A percentile compares a stretch with the other conserved stretches of the same genome.
These are phyloP conservation scores for Gynostemma pentaphyllum DNA, from an alignment of 306 rosid species.

Conservation along the genomic window DNA sequence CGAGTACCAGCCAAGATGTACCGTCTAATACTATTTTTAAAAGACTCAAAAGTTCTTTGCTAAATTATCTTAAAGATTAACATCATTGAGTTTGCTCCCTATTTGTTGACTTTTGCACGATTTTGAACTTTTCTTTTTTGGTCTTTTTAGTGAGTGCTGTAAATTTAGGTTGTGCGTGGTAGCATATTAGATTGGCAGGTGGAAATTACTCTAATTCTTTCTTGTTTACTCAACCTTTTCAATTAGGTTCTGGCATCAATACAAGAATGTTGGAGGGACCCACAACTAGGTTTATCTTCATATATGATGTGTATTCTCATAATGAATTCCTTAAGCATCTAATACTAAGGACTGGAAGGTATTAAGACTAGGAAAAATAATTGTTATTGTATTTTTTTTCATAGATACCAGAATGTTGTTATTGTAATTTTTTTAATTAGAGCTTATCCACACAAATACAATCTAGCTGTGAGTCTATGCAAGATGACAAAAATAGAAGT, in stretches of 20 bases:
- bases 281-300: constrained; percentile 66
- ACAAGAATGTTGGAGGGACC: constrained; percentile 89
- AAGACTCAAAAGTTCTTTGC: not conserved
- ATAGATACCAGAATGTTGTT: no score
- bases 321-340: constrained; percentile 84
- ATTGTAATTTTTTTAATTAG: no score
- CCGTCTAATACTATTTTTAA: not conserved
- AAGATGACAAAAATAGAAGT: not conserved
- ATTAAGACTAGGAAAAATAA: constrained; percentile 14
- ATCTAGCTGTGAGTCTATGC: no score
- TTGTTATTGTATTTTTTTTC: no score
- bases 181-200: not conserved
- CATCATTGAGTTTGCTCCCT: not conserved
- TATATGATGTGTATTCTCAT: constrained; percentile 68
- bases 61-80: not conserved
- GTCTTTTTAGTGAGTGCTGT: constrained; percentile 3
- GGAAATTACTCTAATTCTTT: not conserved
- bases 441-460: no score
- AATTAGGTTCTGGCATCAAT: constrained; percentile 70
- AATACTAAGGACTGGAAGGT: constrained; percentile 95
- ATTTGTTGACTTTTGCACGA: not conserved
- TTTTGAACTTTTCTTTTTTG: not conserved
- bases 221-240: constrained; percentile 15
- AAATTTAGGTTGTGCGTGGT: not conserved
- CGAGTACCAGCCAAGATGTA: not conserved